Evolutionary conservation across 371 early-diverging fungal genomes (phyloP).

Genomic region (Modicella reniformis): DNA sequence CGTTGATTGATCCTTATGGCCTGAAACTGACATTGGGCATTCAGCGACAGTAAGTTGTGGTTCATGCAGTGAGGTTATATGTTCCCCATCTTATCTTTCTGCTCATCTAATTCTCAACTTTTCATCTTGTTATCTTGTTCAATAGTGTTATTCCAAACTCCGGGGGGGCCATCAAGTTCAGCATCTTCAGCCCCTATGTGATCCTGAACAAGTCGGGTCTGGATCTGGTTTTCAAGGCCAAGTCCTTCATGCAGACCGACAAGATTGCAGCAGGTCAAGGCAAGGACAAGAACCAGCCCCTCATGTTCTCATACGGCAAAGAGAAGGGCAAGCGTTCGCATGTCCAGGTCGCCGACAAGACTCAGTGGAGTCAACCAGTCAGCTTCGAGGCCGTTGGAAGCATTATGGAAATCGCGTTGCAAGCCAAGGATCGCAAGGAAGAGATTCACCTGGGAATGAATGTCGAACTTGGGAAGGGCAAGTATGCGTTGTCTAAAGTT

Average conservation of each 20-base stretch:
- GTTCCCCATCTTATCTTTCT: neutral
- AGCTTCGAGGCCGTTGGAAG: conserved; percentile 96
- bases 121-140: too few relatives aligned
- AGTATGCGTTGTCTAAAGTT: conserved; percentile 81
- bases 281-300: conserved; percentile 64
- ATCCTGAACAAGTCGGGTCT: conserved; percentile 93
- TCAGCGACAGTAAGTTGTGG: conserved; percentile 64
- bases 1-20: conserved; percentile 73
- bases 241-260: conserved; percentile 80
- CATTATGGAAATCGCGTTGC: conserved; percentile 79
- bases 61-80: neutral
- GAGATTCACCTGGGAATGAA: conserved; percentile 86
- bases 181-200: conserved; percentile 79
- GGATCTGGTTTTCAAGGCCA: conserved; percentile 80
- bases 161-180: conserved; percentile 75
- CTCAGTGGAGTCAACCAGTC: conserved; percentile 93
- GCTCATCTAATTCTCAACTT: too few relatives aligned
- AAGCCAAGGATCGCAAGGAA: conserved; percentile 61
- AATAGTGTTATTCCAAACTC: conserved; percentile 67
- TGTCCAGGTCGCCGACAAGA: conserved; percentile 74
- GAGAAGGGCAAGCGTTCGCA: conserved; percentile 86
- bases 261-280: conserved; percentile 77
- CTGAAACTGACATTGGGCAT: conserved; percentile 75
- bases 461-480: conserved; percentile 79
- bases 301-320: conserved; percentile 94